Conservation (phyloP, 768 basidiomycete genomes). For the Tylopilus subfusipes region DNA sequence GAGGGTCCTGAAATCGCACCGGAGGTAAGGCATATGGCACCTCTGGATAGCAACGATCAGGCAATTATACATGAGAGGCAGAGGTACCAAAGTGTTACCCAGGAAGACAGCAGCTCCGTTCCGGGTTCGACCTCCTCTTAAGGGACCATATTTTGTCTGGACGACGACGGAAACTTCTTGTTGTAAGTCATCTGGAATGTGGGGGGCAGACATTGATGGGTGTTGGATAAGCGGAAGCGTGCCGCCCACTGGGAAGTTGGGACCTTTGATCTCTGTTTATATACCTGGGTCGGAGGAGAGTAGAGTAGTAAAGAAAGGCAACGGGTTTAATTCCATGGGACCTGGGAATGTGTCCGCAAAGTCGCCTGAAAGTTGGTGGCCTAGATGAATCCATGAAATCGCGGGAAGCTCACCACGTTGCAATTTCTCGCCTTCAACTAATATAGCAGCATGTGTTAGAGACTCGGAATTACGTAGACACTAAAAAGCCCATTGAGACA, state of each 20-base stretch:
- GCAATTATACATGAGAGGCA: neutral
- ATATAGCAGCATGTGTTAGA: too few species aligned
- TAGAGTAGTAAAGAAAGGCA: neutral
- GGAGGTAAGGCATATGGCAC: conserved; percentile 70
- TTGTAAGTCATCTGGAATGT: conserved; percentile 12
- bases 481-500: too few species aligned
- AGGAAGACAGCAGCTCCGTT: conserved; percentile 64
- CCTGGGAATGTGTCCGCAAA: neutral
- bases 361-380: neutral
- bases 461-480: too few species aligned
- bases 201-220: conserved; percentile 1
- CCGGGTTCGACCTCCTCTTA: conserved; percentile 56
- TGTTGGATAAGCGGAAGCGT: neutral
- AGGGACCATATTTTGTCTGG: conserved; percentile 50
- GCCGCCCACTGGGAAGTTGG: neutral
- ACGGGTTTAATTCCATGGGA: neutral
- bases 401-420: too few species aligned
- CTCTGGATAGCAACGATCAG: conserved; percentile 39
- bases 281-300: neutral
- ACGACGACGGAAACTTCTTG: conserved; percentile 22
- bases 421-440: too few species aligned
- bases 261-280: neutral
- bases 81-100: conserved; percentile 35
- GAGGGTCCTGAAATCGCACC: conserved; percentile 60
- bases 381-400: too few species aligned